These are phyloP conservation scores for Angomonas ambiguus DNA, from an alignment of 208 protist species.

Conservation along the genomic window DNA sequence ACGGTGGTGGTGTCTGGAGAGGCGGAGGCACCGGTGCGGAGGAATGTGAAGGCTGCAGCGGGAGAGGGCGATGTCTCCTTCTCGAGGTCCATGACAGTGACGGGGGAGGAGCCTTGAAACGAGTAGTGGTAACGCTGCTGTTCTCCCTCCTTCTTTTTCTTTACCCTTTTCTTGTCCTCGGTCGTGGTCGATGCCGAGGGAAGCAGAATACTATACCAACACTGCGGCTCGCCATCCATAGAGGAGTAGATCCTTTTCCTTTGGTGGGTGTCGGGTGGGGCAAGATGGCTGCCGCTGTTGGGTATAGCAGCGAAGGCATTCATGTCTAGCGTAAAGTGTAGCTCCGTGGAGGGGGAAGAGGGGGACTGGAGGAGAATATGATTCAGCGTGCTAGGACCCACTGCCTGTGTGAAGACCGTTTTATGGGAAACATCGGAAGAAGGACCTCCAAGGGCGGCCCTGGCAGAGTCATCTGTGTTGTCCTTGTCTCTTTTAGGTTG, in stretches of 20 bases:
- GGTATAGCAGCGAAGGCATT: no score
- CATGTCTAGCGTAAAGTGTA: no score
- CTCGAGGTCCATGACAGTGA: no score
- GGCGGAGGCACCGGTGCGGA: not conserved
- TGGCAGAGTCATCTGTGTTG: not conserved
- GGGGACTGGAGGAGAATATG: no score
- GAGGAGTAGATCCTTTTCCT: not conserved
- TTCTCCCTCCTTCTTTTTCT: not conserved
- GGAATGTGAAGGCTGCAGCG: no score
- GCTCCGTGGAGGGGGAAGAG: no score
- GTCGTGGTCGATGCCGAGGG: not conserved
- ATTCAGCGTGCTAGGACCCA: no score
- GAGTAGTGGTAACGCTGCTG: not conserved
- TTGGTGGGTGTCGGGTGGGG: not conserved
- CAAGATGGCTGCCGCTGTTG: not conserved
- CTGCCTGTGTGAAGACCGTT: no score
- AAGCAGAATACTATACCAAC: not conserved
- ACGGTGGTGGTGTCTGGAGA: slow-evolving; percentile 12
- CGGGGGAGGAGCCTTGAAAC: no score
- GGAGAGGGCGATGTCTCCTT: no score
- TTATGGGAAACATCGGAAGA: no score
- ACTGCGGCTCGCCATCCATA: not conserved
- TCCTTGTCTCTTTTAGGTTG: not conserved
- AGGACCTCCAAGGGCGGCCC: no score
- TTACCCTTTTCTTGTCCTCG: not conserved